Evolutionary conservation across 371 early-diverging fungal species (phyloP).

Genomic region (Mortierella sp.): DNA sequence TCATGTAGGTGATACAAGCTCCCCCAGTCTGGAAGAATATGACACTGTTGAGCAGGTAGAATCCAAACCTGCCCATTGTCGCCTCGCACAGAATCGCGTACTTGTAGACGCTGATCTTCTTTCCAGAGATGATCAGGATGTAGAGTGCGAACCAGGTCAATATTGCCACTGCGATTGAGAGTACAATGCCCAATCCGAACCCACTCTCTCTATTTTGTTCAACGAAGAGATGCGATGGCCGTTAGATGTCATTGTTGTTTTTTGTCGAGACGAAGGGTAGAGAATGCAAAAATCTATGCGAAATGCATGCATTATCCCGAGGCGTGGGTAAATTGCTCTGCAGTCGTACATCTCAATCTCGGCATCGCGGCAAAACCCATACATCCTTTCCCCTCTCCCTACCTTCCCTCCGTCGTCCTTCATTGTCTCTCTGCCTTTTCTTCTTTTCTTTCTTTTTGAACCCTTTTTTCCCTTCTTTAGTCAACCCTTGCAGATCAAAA

Average conservation of each 20-base stretch:
- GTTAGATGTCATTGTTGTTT: too few species aligned
- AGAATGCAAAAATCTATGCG: neutral
- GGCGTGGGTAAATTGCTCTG: neutral
- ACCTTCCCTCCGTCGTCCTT: neutral
- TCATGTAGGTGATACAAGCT: conserved; percentile 66
- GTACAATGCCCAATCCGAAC: conserved; percentile 64
- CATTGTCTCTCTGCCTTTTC: neutral
- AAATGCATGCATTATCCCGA: neutral
- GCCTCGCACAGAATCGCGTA: conserved; percentile 67
- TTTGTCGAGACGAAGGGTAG: neutral
- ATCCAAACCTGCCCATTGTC: conserved; percentile 65
- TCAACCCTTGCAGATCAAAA: neutral
- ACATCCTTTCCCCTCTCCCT: neutral
- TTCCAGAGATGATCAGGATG: conserved; percentile 65
- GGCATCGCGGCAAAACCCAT: neutral
- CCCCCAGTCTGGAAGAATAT: conserved; percentile 67
- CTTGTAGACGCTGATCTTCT: conserved; percentile 61
- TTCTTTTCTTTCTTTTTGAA: neutral
- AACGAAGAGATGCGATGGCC: neutral
- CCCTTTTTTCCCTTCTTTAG: neutral
- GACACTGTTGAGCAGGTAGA: conserved; percentile 63
- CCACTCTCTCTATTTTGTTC: conserved; percentile 60
- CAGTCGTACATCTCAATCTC: neutral
- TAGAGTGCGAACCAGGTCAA: conserved; percentile 63
- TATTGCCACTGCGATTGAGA: conserved; percentile 62